Evolutionary conservation across 148 eudicot species (phyloP).

Genomic region (Chenopodium formosanum): DNA sequence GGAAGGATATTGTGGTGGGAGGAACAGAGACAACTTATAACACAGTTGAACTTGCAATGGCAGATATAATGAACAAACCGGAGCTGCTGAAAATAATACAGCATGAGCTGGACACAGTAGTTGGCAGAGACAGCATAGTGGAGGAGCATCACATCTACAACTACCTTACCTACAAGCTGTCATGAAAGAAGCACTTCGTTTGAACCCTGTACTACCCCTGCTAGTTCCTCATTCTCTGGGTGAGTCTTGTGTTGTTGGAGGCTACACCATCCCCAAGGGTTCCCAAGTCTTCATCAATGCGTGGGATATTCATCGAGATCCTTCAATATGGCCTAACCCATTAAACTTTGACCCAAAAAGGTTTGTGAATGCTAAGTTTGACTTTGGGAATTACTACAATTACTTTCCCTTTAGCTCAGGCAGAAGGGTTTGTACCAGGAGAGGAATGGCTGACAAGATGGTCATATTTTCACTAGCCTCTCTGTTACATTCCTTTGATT

Average conservation of each 20-base stretch:
- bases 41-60: slow-evolving; percentile 53
- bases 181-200: slow-evolving; percentile 47
- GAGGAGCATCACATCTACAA: slow-evolving; percentile 61
- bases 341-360: slow-evolving; percentile 55
- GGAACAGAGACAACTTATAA: slow-evolving; percentile 64
- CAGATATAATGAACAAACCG: slow-evolving; percentile 58
- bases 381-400: slow-evolving; percentile 47
- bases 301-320: slow-evolving; percentile 64
- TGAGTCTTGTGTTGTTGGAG: slow-evolving; percentile 35
- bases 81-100: slow-evolving; percentile 44
- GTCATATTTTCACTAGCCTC: slow-evolving; percentile 50
- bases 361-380: slow-evolving; percentile 47
- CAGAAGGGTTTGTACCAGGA: slow-evolving; percentile 64
- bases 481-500: slow-evolving; percentile 59
- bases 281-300: slow-evolving; percentile 48
- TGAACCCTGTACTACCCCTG: slow-evolving; percentile 52
- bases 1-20: slow-evolving; percentile 63
- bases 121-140: slow-evolving; percentile 43
- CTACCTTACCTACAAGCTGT: slow-evolving; percentile 47
- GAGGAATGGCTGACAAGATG: slow-evolving; percentile 52
- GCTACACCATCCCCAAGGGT: slow-evolving; percentile 51
- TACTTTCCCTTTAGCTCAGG: slow-evolving; percentile 74
- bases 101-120: slow-evolving; percentile 44
- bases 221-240: slow-evolving; percentile 54
- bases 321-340: slow-evolving; percentile 51